Conservation (phyloP, 2,329 filamentous ascomycete species). For the Alternaria postmessia region DNA sequence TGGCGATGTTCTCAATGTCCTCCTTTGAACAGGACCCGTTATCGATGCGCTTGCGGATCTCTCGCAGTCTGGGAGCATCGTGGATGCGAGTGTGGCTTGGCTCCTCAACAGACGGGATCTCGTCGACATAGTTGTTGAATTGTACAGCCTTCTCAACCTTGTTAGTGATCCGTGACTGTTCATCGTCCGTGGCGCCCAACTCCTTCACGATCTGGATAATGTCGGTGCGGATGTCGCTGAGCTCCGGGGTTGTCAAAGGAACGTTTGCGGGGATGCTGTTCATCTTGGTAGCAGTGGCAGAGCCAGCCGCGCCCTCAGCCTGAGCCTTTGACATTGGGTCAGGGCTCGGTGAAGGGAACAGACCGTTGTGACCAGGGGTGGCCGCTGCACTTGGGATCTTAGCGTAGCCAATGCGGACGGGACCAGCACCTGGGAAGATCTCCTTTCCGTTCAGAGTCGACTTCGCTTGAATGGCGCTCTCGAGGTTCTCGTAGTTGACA, state of each 20-base stretch:
- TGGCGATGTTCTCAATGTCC: constrained; percentile 91
- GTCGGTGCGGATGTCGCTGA: constrained; percentile 81
- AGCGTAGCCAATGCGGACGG: constrained; percentile 94
- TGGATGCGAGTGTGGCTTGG: constrained; percentile 88
- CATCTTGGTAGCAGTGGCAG: constrained; percentile 44
- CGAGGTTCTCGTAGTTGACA: constrained; percentile 92
- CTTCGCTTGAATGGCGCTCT: constrained; percentile 90
- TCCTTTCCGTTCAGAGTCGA: constrained; percentile 92
- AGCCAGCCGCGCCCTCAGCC: constrained; percentile 49
- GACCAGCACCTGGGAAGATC: constrained; percentile 95
- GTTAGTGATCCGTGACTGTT: constrained; percentile 73
- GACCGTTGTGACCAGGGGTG: constrained; percentile 86
- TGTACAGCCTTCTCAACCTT: constrained; percentile 80
- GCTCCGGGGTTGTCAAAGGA: constrained; percentile 72
- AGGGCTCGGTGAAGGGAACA: constrained; percentile 90
- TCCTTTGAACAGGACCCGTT: constrained; percentile 85
- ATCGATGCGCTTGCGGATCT: constrained; percentile 97
- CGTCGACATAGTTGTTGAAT: constrained; percentile 75
- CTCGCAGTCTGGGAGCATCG: constrained; percentile 91
- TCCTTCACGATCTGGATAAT: constrained; percentile 87
- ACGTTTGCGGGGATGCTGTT: constrained; percentile 55
- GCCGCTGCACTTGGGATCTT: constrained; percentile 90
- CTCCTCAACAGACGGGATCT: constrained; percentile 89
- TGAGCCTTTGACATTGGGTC: constrained; percentile 74
- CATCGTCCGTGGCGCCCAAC: constrained; percentile 84